phyloP scores from a whole-genome alignment of 176 grass and related monocot species.

The Ensete glaucum region DNA sequence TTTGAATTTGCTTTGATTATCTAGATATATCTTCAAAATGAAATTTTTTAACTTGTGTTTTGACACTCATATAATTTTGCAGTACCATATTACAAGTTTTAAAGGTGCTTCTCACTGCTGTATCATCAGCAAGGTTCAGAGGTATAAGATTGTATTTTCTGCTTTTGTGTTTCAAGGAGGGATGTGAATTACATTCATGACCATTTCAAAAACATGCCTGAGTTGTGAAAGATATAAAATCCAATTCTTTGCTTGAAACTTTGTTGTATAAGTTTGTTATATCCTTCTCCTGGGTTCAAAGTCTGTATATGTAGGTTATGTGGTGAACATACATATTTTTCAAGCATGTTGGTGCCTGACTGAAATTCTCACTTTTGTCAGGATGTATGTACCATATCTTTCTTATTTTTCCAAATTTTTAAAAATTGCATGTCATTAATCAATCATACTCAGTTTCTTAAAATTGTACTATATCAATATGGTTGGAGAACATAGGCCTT shows the following conservation, averaged over 20 bases:
- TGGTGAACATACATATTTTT: neutral
- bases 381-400: neutral
- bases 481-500: too few relatives aligned
- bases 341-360: neutral
- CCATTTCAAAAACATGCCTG: neutral
- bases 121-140: constrained; percentile 98
- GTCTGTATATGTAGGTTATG: neutral
- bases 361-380: neutral
- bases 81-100: constrained; percentile 97
- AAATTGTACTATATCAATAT: too few relatives aligned
- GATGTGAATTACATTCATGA: too few relatives aligned
- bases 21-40: constrained; percentile 12
- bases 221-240: neutral
- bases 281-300: neutral
- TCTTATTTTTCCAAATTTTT: too few relatives aligned
- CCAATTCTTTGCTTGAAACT: neutral
- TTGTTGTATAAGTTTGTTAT: neutral
- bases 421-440: too few relatives aligned
- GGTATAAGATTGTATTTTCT: constrained; percentile 32
- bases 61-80: constrained; percentile 23
- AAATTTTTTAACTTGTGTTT: constrained; percentile 25
- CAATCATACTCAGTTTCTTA: too few relatives aligned
- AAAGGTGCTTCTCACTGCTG: constrained; percentile 96
- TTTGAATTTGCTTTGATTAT: constrained; percentile 1
- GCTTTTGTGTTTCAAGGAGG: constrained; percentile 1